Evolutionary conservation across 805 yeast genomes (phyloP).

Genomic region (Candida ortonii): DNA sequence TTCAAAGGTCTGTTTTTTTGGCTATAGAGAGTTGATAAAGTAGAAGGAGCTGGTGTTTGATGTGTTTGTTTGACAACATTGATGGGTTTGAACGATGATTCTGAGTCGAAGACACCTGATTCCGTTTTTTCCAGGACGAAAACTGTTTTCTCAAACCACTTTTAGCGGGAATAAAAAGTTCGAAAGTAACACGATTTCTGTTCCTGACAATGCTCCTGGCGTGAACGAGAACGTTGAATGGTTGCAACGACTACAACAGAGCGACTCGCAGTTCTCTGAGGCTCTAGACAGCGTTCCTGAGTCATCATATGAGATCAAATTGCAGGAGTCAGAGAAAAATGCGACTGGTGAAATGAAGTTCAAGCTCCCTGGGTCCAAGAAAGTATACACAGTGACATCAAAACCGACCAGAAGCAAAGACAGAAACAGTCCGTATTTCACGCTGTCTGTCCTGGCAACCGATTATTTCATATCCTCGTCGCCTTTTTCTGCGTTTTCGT

Average conservation of each 20-base stretch:
- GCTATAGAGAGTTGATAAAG: neutral
- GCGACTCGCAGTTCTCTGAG: constrained; percentile 4
- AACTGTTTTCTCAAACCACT: too few relatives aligned
- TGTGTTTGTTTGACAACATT: neutral
- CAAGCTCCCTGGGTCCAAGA: constrained; percentile 13
- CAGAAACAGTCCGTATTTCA: constrained; percentile 22
- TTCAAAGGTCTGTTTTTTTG: too few relatives aligned
- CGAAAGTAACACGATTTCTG: too few relatives aligned
- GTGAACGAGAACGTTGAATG: constrained; percentile 32
- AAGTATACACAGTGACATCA: constrained; percentile 15
- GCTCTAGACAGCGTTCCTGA: constrained; percentile 15
- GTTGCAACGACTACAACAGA: constrained; percentile 22
- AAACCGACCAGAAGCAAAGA: constrained; percentile 10
- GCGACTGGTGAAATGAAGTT: constrained; percentile 10
- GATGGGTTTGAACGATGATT: constrained; percentile 2
- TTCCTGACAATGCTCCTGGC: constrained; percentile 39
- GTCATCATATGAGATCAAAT: constrained; percentile 21
- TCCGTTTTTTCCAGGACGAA: too few relatives aligned
- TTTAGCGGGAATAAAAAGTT: too few relatives aligned
- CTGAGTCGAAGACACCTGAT: too few relatives aligned
- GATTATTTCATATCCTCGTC: constrained; percentile 36
- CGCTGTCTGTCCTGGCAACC: constrained; percentile 30
- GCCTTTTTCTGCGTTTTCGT: constrained; percentile 35
- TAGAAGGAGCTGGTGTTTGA: too few relatives aligned
- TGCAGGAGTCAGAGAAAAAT: constrained; percentile 21